Evolutionary conservation across 2,329 filamentous ascomycete species (phyloP).

Genomic region (Verticillium nonalfalfae): DNA sequence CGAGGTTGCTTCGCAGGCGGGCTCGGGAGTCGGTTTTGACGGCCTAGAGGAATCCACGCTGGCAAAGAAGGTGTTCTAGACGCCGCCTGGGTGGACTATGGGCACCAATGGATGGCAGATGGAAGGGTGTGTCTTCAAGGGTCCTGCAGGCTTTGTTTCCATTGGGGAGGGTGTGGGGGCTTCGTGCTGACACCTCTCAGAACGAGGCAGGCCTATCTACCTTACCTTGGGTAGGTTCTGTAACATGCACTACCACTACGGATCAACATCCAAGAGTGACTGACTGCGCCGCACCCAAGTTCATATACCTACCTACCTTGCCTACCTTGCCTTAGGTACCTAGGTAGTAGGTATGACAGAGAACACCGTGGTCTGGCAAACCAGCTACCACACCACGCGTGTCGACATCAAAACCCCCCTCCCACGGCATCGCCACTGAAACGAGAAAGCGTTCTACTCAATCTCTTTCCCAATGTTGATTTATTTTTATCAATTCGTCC

Average conservation of each 20-base stretch:
- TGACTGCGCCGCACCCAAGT: background rate
- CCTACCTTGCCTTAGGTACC: too few species aligned
- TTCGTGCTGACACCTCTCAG: too few species aligned
- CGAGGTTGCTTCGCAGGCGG: background rate
- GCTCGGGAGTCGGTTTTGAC: background rate
- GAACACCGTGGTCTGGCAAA: background rate
- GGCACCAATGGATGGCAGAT: background rate
- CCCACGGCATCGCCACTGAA: background rate
- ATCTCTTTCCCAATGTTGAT: too few species aligned
- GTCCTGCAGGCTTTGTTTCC: background rate
- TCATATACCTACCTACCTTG: too few species aligned
- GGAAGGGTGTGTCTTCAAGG: background rate
- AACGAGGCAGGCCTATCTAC: too few species aligned
- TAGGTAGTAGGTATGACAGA: too few species aligned
- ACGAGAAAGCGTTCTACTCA: background rate
- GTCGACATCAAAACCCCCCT: background rate
- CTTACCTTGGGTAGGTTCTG: too few species aligned
- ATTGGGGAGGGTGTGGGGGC: too few species aligned
- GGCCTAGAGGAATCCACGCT: background rate
- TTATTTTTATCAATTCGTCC: background rate
- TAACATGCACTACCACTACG: too few species aligned
- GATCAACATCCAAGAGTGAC: too few species aligned
- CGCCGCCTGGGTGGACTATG: background rate
- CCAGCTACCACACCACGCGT: background rate
- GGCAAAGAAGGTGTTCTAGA: background rate